A percentile compares a stretch with the other conserved stretches of the same genome.
phyloP scores from a whole-genome alignment of 257 asterid species.

The Fraxinus cuspidata region DNA sequence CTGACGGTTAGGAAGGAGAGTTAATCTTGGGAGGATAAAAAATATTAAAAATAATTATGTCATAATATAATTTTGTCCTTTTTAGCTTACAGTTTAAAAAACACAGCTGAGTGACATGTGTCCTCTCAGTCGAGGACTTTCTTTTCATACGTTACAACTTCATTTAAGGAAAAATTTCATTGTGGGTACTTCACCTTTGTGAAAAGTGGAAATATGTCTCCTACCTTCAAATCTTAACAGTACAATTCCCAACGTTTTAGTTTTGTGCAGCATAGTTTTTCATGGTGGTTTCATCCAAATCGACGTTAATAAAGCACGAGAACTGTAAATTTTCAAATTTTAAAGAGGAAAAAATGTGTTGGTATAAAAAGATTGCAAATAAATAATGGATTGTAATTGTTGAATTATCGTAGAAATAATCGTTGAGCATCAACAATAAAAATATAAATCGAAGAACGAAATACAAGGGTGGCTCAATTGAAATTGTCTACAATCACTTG shows the following conservation, averaged over 20 bases:
- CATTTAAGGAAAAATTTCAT: neutral
- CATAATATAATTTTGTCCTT: neutral
- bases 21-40: conserved; percentile 7
- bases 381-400: neutral
- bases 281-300: neutral
- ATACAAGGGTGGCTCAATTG: no score
- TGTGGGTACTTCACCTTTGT: neutral
- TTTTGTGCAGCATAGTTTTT: neutral
- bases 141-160: conserved; percentile 14
- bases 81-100: conserved; percentile 14
- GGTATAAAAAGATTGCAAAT: no score
- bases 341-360: neutral
- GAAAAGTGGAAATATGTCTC: neutral
- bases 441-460: no score
- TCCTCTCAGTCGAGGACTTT: conserved; percentile 1
- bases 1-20: conserved; percentile 28
- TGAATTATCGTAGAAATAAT: no score
- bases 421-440: no score
- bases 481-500: no score
- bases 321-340: neutral
- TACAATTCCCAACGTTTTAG: neutral
- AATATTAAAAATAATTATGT: conserved; percentile 4
- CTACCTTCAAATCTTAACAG: no score
- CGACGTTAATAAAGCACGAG: no score
- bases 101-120: conserved; percentile 14